Conservation (phyloP, 2,329 filamentous ascomycete species). For the Epichloe brachyelytri region DNA sequence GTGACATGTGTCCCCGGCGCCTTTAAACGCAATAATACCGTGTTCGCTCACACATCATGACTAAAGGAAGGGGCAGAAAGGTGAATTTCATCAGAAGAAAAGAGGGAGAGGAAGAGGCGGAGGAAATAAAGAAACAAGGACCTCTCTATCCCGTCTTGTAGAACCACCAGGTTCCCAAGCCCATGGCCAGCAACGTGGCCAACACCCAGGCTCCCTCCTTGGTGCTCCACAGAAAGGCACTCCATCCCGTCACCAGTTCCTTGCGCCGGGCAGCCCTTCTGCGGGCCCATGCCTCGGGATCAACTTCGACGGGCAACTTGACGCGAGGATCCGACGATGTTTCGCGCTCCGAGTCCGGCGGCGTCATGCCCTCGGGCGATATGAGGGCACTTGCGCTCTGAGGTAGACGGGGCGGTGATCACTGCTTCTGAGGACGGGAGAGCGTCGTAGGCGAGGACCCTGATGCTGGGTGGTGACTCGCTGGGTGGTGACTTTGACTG, state of each 20-base stretch:
- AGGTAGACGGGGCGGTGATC: slow-evolving; percentile 82
- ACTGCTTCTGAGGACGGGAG: slow-evolving; percentile 66
- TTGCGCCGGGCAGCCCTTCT: slow-evolving; percentile 31
- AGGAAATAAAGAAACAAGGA: no score
- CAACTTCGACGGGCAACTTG: slow-evolving; percentile 36
- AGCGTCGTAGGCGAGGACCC: slow-evolving; percentile 56
- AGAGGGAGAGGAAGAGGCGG: no score
- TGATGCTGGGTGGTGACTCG: slow-evolving; percentile 20
- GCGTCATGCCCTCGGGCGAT: slow-evolving; percentile 24
- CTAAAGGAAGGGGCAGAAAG: no score
- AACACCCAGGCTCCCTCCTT: slow-evolving; percentile 35
- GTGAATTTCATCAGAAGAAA: no score
- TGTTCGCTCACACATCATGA: no score
- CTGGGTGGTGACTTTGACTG: slow-evolving; percentile 18
- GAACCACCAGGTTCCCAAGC: slow-evolving; percentile 33
- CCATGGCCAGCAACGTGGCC: slow-evolving; percentile 27
- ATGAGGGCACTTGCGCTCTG: slow-evolving; percentile 53
- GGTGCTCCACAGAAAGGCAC: slow-evolving; percentile 42
- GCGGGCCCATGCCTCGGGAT: slow-evolving; percentile 41
- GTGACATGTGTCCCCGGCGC: no score
- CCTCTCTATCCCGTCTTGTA: slow-evolving; percentile 7
- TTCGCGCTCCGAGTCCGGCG: slow-evolving; percentile 13
- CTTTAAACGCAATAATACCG: no score
- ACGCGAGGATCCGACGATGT: slow-evolving; percentile 27
- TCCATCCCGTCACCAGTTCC: slow-evolving; percentile 39